Base-by-base conservation (phyloP, 2,329 filamentous ascomycete species). In the Emericellopsis atlantica region DNA sequence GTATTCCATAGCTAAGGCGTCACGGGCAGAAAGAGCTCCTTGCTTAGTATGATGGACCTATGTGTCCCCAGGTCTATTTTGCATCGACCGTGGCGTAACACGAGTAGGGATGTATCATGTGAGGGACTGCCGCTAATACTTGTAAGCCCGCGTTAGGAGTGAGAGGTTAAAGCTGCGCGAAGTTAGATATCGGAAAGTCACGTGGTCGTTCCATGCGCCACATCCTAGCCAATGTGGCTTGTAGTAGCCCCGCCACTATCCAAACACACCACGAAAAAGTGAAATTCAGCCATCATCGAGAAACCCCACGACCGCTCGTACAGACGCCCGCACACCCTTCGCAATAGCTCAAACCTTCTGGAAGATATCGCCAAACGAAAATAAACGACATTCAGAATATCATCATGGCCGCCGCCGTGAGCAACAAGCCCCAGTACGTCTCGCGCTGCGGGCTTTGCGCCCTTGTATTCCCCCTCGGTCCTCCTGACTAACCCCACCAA, bases 251-350 rank as follows among this genome's bases (percentile, higher is more conserved):
- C 58, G 61, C 59, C 52, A 49, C 40, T 47, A 51, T 51, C 52
- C 48, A 44, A 51, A 53, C 60, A 54, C 60, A 57, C 55, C 56
- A 62, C 58, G 57, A 63, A 63, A 62, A 61, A 56, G 54, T 54
- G 51, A 55, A 63, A 60, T 61, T 62, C 57, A 51, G 48, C 40
- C 44, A 53, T 53, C 49, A 46, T 50, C 46, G 46, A 58, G 52
- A 59, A 62, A 60, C 59, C 57, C 56, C 54, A 61, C 58, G 58
- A 59, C 58, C 46, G 49, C 40, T 44, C 46, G 26, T 4, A 15
- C 24, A 31, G 22, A n/a, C 42, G 22, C 15, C 42, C 18, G 11
- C 15, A 7, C 23, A 23, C 31, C 6, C 23, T 29, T 26, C 16
- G 14, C 33, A 22, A 23, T 5, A 18, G 16, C 33, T 15, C 29